Conservation (phyloP, 208 protist species). For the Herpetomonas tarakana region DNA sequence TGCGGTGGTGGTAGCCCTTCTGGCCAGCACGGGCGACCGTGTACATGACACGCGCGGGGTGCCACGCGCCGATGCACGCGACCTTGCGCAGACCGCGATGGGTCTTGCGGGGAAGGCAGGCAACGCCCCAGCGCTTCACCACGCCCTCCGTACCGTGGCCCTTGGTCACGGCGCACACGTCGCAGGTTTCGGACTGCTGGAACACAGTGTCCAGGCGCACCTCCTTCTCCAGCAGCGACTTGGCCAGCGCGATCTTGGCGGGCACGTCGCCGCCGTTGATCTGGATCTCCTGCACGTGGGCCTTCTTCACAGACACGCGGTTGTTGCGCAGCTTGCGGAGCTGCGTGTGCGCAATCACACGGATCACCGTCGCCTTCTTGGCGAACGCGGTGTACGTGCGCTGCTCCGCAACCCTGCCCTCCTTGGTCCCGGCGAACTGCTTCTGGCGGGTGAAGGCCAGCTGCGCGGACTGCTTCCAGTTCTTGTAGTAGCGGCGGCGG, state of each 20-base stretch:
- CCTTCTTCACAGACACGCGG: constrained; percentile 98
- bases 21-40: constrained; percentile 99
- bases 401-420: constrained; percentile 83
- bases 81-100: constrained; percentile 99
- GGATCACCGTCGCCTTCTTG: constrained; percentile 96
- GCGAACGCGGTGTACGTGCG: constrained; percentile 92
- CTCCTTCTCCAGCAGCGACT: constrained; percentile 96
- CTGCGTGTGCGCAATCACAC: constrained; percentile 99
- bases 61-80: constrained; percentile 99
- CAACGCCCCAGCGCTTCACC: constrained; percentile 97
- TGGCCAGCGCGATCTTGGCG: constrained; percentile 97
- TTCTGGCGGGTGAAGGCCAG: constrained; percentile 97
- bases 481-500: constrained; percentile 98
- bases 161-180: constrained; percentile 97
- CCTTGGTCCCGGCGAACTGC: constrained; percentile 78
- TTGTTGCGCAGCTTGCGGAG: constrained; percentile 95
- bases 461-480: constrained; percentile 98
- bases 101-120: constrained; percentile 98
- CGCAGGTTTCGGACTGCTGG: constrained; percentile 95
- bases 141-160: constrained; percentile 99
- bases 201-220: constrained; percentile 95
- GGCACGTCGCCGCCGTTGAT: constrained; percentile 97
- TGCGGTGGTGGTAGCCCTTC: constrained; percentile 98
- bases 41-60: constrained; percentile 96
- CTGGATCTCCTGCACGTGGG: constrained; percentile 99